phyloP scores from a whole-genome alignment of 768 basidiomycete genomes.

The Trametes cubensis region DNA sequence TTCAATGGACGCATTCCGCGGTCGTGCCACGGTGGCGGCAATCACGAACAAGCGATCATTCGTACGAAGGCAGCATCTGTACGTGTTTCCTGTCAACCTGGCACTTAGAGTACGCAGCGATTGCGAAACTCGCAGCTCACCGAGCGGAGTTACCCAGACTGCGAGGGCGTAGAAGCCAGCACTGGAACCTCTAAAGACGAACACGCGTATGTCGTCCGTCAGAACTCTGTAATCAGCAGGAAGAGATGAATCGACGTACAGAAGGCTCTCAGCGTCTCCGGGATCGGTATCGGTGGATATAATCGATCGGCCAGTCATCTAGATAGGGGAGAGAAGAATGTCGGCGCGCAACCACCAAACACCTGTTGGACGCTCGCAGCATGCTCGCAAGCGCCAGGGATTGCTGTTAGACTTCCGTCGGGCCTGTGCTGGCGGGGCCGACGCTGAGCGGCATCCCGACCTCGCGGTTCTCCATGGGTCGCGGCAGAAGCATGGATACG shows the following conservation, averaged over 20 bases:
- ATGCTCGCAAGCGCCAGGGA: constrained; percentile 1
- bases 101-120: too few relatives aligned
- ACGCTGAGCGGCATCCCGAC: constrained; percentile 1
- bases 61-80: background rate
- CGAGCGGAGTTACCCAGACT: background rate
- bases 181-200: background rate
- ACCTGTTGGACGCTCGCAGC: constrained; percentile 9
- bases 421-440: background rate
- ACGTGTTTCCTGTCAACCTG: background rate
- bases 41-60: constrained; percentile 5
- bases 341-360: constrained; percentile 9
- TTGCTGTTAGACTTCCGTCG: background rate
- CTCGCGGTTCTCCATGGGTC: background rate
- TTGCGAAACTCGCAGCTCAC: background rate
- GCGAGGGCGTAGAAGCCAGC: background rate
- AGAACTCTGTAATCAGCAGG: background rate
- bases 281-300: constrained; percentile 9
- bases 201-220: background rate
- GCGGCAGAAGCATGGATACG: constrained; percentile 8
- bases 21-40: background rate
- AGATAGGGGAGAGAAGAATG: constrained; percentile 14
- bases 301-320: constrained; percentile 19
- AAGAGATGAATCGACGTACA: background rate
- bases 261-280: background rate
- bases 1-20: background rate